Base-by-base conservation (phyloP, 139 green algal species). In the Chlamydomonas applanata region DNA sequence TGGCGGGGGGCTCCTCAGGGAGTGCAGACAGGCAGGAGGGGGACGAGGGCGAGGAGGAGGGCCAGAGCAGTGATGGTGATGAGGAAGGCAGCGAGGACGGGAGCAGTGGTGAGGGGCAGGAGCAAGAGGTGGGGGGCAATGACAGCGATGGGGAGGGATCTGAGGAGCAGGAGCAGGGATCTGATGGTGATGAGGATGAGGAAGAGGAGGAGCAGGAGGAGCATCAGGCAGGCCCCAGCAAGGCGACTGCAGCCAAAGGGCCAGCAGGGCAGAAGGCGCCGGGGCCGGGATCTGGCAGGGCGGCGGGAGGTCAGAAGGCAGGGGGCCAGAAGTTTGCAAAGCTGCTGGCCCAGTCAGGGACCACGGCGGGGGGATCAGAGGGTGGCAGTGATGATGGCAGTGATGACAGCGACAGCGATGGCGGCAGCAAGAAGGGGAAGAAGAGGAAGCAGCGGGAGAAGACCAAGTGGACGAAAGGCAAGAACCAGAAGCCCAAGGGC, bases 401-500 rank as follows among this genome's bases (percentile, higher is more conserved):
- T 35, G 67, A 75, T 34, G 71, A 62, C 54, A 72, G 70, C 68
- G 66, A 70, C 22, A 32, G 76, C 27, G 59, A 46, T 32, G 75
- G 76, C 16, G 68, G 54, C 14, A 67, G 46, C n/a, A 79, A 86
- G 77, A 83, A 76, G 14, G 66, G 65, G 14, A 81, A 78, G n/a
- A 73, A 73, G 53, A 40, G 59, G 27, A 74, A 82, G 59, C 40
- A 66, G 59, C 78, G 71, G 46, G 75, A 84, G 63, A 79, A 82
- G 71, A 83, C 74, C 16, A 74, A 72, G 25, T 82, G 75, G 44
- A 82, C 74, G 22, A 64, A 73, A 44, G 76, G 72, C 24, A 27
- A 40, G 25, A 70, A 70, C 54, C 49, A 71, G 56, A 22, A 71
- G 65, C 34, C 59, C 25, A 83, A 83, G 69, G 22, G 13, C 59